Conservation (phyloP, 345 rosid species). For the Hibiscus trionum region DNA sequence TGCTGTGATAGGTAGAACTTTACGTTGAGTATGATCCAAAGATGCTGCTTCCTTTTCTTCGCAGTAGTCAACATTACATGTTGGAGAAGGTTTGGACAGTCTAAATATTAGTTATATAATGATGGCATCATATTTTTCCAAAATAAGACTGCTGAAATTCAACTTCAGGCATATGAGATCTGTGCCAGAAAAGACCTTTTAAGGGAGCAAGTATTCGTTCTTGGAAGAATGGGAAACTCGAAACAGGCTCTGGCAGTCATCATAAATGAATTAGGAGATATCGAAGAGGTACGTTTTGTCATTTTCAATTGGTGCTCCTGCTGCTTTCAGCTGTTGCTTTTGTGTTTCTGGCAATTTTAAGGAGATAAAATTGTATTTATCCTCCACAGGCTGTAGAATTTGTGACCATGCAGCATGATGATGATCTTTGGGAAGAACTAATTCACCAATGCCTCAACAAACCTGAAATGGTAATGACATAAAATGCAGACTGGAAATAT, state of each 20-base stretch:
- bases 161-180: conserved; percentile 76
- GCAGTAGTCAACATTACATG: conserved; percentile 94
- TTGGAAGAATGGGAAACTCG: conserved; percentile 98
- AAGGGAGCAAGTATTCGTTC: conserved; percentile 90
- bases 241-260: conserved; percentile 86
- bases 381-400: conserved; percentile 93
- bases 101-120: conserved; percentile 11
- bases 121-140: conserved; percentile 5
- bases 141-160: conserved; percentile 21
- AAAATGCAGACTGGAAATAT: not conserved
- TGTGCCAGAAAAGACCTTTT: conserved; percentile 73
- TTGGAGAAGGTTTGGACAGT: conserved; percentile 74
- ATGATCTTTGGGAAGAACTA: conserved; percentile 98
- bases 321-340: conserved; percentile 6
- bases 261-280: conserved; percentile 84
- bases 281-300: conserved; percentile 65
- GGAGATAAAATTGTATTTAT: conserved; percentile 11
- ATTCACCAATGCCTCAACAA: conserved; percentile 87
- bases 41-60: conserved; percentile 94
- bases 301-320: conserved; percentile 5
- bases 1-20: conserved; percentile 69
- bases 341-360: conserved; percentile 10
- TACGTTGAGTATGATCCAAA: conserved; percentile 85
- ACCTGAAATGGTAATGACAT: conserved; percentile 79
- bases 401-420: conserved; percentile 93